Percentiles rank a stretch among this genome's conserved stretches.
These are phyloP conservation scores for Suhomyces atakaporum DNA, from an alignment of 1,139 yeast genomes.

Conservation along the genomic window DNA sequence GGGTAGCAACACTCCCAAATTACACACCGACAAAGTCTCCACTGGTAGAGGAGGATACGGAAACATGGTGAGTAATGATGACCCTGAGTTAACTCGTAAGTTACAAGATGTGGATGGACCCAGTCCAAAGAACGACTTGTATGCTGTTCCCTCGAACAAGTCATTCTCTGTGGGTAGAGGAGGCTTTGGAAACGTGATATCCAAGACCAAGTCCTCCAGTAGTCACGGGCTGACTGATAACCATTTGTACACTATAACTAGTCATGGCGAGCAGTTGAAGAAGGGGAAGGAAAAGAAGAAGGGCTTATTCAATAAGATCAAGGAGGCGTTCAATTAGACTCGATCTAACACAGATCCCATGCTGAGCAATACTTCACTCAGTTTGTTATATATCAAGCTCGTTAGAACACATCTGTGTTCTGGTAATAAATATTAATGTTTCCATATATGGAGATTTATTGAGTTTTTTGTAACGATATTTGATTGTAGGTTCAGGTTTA, in stretches of 20 bases:
- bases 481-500: no score
- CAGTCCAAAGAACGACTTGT: conserved; percentile 29
- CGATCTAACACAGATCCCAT: neutral
- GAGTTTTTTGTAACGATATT: no score
- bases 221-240: conserved; percentile 9
- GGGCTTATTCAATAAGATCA: conserved; percentile 36
- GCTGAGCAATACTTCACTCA: no score
- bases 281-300: conserved; percentile 22
- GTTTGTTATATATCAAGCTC: no score
- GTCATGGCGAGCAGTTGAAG: conserved; percentile 19
- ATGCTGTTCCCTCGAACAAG: conserved; percentile 40
- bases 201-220: conserved; percentile 19
- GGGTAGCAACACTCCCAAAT: conserved; percentile 66
- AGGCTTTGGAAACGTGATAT: conserved; percentile 51
- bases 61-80: conserved; percentile 67
- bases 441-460: no score
- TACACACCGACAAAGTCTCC: conserved; percentile 58
- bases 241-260: conserved; percentile 19
- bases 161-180: conserved; percentile 50
- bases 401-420: no score
- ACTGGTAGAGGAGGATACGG: conserved; percentile 87
- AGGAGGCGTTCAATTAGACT: conserved; percentile 28
- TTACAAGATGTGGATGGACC: conserved; percentile 67
- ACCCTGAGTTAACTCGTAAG: conserved; percentile 60
- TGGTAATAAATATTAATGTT: no score